A percentile compares a stretch with the other conserved stretches of the same genome.
Conservation (phyloP, 2,329 filamentous ascomycete species). For the Pseudopyricularia cyperi region DNA sequence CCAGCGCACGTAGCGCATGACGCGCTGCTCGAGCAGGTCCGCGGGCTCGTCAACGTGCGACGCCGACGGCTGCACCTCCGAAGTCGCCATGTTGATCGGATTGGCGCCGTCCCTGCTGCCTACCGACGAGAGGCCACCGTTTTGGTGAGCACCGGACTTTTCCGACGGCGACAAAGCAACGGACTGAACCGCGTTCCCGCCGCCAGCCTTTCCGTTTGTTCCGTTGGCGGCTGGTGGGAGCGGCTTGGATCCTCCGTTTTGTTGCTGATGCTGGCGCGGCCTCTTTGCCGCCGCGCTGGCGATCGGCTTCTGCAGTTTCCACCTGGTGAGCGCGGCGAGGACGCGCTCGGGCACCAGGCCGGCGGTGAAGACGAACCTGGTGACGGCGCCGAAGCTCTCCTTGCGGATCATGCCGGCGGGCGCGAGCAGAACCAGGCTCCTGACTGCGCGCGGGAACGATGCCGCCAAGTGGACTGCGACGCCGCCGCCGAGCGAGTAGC, state of each 20-base stretch:
- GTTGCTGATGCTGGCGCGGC: slow-evolving; percentile 2
- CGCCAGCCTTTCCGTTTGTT: neutral
- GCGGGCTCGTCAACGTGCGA: slow-evolving; percentile 10
- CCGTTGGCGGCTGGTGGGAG: neutral
- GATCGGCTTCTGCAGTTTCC: slow-evolving; percentile 36
- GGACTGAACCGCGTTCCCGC: neutral
- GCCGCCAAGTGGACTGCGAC: slow-evolving; percentile 63
- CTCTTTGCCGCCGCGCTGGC: slow-evolving; percentile 17
- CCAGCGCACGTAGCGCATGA: slow-evolving; percentile 42
- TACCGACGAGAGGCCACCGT: too few species aligned
- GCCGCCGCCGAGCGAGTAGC: slow-evolving; percentile 74
- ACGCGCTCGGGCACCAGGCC: slow-evolving; percentile 40
- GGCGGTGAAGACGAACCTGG: slow-evolving; percentile 39
- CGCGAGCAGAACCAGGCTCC: slow-evolving; percentile 61
- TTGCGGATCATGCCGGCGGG: slow-evolving; percentile 61
- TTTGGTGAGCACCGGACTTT: neutral
- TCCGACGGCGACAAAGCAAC: neutral
- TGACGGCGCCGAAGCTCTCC: slow-evolving; percentile 34
- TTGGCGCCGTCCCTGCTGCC: slow-evolving; percentile 6
- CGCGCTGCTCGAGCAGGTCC: slow-evolving; percentile 28
- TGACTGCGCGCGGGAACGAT: slow-evolving; percentile 57
- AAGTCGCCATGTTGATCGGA: slow-evolving; percentile 23
- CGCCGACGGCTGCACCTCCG: slow-evolving; percentile 23
- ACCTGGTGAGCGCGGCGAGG: slow-evolving; percentile 32
- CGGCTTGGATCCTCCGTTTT: neutral